Conservation (phyloP, 371 early-diverging fungal genomes). For the Mucor sp. region DNA sequence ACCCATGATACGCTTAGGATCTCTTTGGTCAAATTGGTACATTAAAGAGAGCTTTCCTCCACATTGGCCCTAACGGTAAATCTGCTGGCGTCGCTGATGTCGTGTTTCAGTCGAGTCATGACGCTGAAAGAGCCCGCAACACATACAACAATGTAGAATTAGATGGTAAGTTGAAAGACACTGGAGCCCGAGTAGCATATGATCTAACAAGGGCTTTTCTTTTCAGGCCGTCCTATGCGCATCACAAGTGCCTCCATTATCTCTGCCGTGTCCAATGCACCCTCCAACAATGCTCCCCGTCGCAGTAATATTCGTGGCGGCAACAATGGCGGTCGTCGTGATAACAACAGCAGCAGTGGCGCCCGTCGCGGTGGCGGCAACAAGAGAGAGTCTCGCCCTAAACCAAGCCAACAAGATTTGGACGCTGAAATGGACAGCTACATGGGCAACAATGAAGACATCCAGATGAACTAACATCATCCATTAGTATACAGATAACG, state of each 20-base stretch:
- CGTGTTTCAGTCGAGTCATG: conserved; percentile 47
- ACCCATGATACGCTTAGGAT: conserved; percentile 36
- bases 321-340: conserved; percentile 14
- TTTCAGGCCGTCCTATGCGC: conserved; percentile 53
- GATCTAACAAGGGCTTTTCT: background rate
- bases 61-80: conserved; percentile 59
- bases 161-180: conserved; percentile 51
- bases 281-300: conserved; percentile 9
- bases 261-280: conserved; percentile 14
- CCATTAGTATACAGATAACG: background rate
- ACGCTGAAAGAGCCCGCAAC: conserved; percentile 56
- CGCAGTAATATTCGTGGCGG: conserved; percentile 17
- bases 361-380: conserved; percentile 13
- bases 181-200: background rate
- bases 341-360: conserved; percentile 15
- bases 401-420: conserved; percentile 42
- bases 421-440: conserved; percentile 59
- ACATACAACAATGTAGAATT: conserved; percentile 62
- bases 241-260: conserved; percentile 32
- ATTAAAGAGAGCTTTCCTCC: conserved; percentile 52
- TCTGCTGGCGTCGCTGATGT: conserved; percentile 69
- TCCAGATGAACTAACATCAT: conserved; percentile 14
- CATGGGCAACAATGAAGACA: conserved; percentile 30
- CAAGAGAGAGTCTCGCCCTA: conserved; percentile 32
- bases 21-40: conserved; percentile 57